These are phyloP conservation scores for Thymus quinquecostatus DNA, from an alignment of 257 asterid species.

Conservation along the genomic window DNA sequence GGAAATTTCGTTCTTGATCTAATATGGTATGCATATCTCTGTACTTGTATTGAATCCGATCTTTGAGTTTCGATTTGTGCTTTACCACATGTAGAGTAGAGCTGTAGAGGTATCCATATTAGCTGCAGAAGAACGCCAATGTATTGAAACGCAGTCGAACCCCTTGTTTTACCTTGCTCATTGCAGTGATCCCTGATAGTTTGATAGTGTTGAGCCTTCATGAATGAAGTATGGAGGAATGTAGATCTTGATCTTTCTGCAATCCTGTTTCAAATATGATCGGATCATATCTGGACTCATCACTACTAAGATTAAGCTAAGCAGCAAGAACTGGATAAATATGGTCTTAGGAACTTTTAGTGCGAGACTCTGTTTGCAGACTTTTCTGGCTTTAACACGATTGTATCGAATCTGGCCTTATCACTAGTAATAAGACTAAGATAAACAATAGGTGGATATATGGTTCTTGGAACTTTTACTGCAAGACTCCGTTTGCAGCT, in stretches of 20 bases:
- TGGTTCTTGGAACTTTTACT: not conserved
- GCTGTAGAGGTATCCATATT: not conserved
- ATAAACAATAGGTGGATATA: not conserved
- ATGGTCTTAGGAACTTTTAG: slow-evolving; percentile 1
- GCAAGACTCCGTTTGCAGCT: not conserved
- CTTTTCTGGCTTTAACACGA: not conserved
- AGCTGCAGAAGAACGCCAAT: slow-evolving; percentile 10
- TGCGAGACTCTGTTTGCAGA: not conserved
- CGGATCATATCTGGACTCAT: slow-evolving; percentile 1
- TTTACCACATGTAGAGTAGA: not conserved
- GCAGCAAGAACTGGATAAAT: slow-evolving; percentile 5
- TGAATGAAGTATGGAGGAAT: not conserved
- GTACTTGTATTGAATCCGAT: not conserved
- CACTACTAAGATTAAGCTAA: not conserved
- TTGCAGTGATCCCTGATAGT: slow-evolving; percentile 4
- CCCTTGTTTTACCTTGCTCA: not conserved
- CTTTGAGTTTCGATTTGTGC: not conserved
- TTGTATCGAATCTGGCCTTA: slow-evolving; percentile 1
- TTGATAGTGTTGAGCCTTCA: slow-evolving; percentile 7
- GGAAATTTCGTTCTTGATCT: not conserved
- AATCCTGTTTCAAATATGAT: slow-evolving; percentile 9
- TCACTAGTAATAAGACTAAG: not conserved
- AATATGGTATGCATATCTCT: not conserved
- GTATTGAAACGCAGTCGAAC: not conserved
- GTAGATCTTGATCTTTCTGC: not conserved